Evolutionary conservation across 2,329 filamentous ascomycete species (phyloP), one percentile per base, ranked within the genome.

Genomic region (Pezicula rhizophila): DNA sequence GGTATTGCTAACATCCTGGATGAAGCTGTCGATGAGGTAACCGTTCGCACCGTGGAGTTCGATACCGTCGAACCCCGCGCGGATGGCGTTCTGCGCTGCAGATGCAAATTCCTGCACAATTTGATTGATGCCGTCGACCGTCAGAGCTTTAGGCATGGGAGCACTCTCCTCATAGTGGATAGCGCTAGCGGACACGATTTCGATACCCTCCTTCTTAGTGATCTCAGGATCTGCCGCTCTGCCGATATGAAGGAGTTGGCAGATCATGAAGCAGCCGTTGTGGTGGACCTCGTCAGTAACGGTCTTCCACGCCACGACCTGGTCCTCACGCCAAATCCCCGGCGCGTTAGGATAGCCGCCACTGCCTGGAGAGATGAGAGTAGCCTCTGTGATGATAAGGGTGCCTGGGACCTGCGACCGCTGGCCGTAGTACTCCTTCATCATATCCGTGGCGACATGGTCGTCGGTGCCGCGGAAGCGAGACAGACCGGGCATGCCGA

Each of bases 211-310:
- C 41, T 37, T 51, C 31, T 46, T 34, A 14, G 40, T 38, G 11
- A 45, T 25, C 20, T 53, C 45, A 10, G 37, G 20, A 48, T 69
- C 63, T 0, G 76, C 77, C 3, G 74, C 72, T 3, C 84, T 77
- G 2, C 84, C 84, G 8, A 80, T 67, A 0, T 73, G 74, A 70
- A 79, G 85, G 0, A 87, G 68, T 60, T 87, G 84, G 1, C 73
- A 62, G 64, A 72, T 85, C 43, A 85, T 79, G 60, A 71, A 78
- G 26, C 71, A 75, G 4, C 77, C 77, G 56, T 82, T 82, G 20
- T 68, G 68, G 61, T 88, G 84, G 1, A 87, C 80, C 1, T 75
- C 77, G 26, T 79, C 74, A 2, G 77, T 82, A 40, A 87, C 67
- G 12, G 71, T 65, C 53, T 73, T 78, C 84, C 84, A 87, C 0